These are phyloP conservation scores for Backusella morwellensis DNA, from an alignment of 192 early-diverging fungal species.

Conservation along the genomic window DNA sequence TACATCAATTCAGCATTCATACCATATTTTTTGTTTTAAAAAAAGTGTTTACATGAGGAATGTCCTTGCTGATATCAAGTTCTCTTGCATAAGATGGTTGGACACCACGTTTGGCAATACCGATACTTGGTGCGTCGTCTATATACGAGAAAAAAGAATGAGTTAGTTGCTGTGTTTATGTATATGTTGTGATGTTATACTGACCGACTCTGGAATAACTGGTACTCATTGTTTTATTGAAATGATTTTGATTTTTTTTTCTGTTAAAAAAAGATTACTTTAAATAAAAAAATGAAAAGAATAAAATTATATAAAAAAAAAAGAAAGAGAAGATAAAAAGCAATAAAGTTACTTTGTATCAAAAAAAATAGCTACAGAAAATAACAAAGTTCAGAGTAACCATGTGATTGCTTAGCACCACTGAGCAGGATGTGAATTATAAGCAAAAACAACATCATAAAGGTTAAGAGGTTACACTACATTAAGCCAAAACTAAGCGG, in stretches of 20 bases:
- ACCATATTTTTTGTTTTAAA: not conserved
- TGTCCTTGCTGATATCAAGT: slow-evolving; percentile 15
- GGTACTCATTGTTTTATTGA: not conserved
- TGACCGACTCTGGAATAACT: not conserved
- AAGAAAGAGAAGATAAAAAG: not conserved
- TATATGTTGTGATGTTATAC: not conserved
- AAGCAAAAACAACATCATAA: not conserved
- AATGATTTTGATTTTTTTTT: not conserved
- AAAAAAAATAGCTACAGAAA: not conserved
- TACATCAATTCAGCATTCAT: not conserved
- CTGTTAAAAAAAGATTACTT: not conserved
- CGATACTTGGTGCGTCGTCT: not conserved
- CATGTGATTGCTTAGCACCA: slow-evolving; percentile 2
- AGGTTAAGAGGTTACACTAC: not conserved
- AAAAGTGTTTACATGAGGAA: slow-evolving; percentile 21
- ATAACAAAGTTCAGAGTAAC: slow-evolving; percentile 6
- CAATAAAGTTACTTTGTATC: not conserved
- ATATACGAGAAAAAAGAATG: not conserved
- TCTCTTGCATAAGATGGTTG: slow-evolving; percentile 33
- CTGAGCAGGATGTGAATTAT: not conserved
- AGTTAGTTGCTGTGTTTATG: not conserved
- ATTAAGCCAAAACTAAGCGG: not conserved
- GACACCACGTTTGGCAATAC: slow-evolving; percentile 22
- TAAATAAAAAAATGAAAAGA: not conserved
- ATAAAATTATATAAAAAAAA: not conserved